Conservation (phyloP, 2,329 filamentous ascomycete genomes). For the Beauveria sp. region DNA sequence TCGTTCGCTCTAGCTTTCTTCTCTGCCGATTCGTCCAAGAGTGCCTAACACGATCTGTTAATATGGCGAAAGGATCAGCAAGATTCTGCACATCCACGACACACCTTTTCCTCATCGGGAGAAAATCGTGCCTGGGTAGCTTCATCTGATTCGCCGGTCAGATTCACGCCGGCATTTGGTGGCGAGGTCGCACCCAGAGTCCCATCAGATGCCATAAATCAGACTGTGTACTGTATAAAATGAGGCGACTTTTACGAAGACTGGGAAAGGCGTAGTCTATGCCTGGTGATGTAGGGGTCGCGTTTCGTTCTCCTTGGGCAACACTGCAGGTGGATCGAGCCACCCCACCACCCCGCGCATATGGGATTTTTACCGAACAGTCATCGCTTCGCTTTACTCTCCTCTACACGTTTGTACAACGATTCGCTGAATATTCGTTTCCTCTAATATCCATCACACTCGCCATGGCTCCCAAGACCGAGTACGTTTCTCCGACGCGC, state of each 20-base stretch:
- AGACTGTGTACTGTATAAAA: background rate
- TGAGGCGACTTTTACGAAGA: background rate
- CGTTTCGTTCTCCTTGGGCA: background rate
- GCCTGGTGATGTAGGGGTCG: background rate
- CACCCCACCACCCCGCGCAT: background rate
- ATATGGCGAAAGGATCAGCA: background rate
- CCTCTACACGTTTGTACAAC: background rate
- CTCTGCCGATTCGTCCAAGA: conserved; percentile 63
- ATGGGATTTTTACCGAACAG: background rate
- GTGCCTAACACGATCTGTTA: conserved; percentile 35
- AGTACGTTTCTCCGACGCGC: conserved; percentile 27
- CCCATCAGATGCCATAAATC: background rate
- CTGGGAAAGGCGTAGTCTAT: background rate
- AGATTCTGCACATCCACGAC: background rate
- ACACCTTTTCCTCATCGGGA: conserved; percentile 6
- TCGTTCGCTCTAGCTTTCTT: conserved; percentile 72
- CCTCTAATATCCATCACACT: background rate
- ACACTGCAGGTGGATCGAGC: background rate
- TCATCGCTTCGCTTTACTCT: background rate
- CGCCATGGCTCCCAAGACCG: conserved; percentile 36
- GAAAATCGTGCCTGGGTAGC: background rate
- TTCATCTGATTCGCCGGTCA: background rate
- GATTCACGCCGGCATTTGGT: background rate
- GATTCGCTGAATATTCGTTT: no score
- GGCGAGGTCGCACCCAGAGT: background rate